Conservation (phyloP, 148 eudicot genomes). For the Limonium bicolor region DNA sequence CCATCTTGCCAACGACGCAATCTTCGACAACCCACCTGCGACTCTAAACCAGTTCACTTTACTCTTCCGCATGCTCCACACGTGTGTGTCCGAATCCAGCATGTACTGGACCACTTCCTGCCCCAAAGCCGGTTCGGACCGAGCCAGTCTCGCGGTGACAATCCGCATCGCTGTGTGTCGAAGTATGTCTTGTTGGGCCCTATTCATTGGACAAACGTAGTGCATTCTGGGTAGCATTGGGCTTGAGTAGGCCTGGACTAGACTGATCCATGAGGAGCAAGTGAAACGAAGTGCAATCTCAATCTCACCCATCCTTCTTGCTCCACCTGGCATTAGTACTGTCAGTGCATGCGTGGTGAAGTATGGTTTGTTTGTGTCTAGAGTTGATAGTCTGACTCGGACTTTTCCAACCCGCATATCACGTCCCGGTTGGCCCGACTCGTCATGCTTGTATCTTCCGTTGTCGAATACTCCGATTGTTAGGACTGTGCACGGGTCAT, state of each 20-base stretch:
- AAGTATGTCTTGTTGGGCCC: slow-evolving; percentile 66
- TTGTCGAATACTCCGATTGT: slow-evolving; percentile 80
- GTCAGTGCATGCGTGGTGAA: slow-evolving; percentile 42
- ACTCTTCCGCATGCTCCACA: slow-evolving; percentile 88
- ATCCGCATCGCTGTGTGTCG: slow-evolving; percentile 72
- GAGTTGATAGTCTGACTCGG: slow-evolving; percentile 52
- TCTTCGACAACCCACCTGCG: slow-evolving; percentile 47
- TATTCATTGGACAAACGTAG: slow-evolving; percentile 58
- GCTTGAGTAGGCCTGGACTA: slow-evolving; percentile 51
- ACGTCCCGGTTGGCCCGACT: slow-evolving; percentile 22
- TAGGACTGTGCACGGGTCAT: slow-evolving; percentile 80
- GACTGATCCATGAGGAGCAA: slow-evolving; percentile 71
- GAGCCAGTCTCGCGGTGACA: slow-evolving; percentile 45
- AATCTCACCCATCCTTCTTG: slow-evolving; percentile 69
- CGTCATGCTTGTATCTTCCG: slow-evolving; percentile 46
- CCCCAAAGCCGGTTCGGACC: slow-evolving; percentile 70
- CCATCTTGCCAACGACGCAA: slow-evolving; percentile 49
- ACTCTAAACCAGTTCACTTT: slow-evolving; percentile 82
- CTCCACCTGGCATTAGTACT: slow-evolving; percentile 55
- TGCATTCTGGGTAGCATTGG: slow-evolving; percentile 92
- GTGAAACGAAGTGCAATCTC: slow-evolving; percentile 63
- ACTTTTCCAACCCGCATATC: slow-evolving; percentile 69
- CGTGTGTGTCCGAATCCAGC: slow-evolving; percentile 65
- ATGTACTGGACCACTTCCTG: slow-evolving; percentile 82
- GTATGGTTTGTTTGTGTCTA: slow-evolving; percentile 54